Percentiles rank a stretch among this genome's conserved stretches.
phyloP scores from a whole-genome alignment of 495 filamentous ascomycete species.

The Hyaloscypha variabilis region DNA sequence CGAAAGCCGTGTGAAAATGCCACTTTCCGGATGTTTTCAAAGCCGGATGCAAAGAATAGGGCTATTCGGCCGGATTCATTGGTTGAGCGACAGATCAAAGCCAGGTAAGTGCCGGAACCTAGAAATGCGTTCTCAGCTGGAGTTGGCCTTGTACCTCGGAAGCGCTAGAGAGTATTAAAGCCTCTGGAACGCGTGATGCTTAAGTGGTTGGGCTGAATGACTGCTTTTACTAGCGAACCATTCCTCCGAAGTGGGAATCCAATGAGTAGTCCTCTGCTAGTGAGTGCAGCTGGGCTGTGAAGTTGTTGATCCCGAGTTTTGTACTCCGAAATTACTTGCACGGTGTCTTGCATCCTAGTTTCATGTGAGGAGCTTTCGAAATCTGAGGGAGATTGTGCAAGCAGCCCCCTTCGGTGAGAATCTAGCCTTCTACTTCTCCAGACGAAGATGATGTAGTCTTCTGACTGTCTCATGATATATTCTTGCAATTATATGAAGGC shows the following conservation, averaged over 20 bases:
- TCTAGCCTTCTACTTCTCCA: neutral
- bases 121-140: neutral
- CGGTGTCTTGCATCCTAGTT: neutral
- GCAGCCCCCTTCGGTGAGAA: neutral
- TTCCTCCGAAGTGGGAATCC: slow-evolving; percentile 3
- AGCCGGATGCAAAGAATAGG: slow-evolving; percentile 3
- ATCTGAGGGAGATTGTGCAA: neutral
- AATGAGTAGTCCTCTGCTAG: slow-evolving; percentile 13
- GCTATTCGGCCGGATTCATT: neutral
- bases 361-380: neutral
- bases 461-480: neutral
- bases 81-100: slow-evolving; percentile 5
- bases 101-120: slow-evolving; percentile 1
- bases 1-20: slow-evolving; percentile 7
- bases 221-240: neutral
- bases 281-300: neutral
- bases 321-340: slow-evolving; percentile 5
- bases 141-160: neutral
- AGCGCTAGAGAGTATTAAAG: neutral
- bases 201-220: neutral
- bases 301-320: slow-evolving; percentile 2
- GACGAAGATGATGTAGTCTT: neutral
- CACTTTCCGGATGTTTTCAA: slow-evolving; percentile 6
- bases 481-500: slow-evolving; percentile 5
- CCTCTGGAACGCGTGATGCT: neutral